Evolutionary conservation across 495 filamentous ascomycete genomes (phyloP).

Genomic region (Neurospora sp.): DNA sequence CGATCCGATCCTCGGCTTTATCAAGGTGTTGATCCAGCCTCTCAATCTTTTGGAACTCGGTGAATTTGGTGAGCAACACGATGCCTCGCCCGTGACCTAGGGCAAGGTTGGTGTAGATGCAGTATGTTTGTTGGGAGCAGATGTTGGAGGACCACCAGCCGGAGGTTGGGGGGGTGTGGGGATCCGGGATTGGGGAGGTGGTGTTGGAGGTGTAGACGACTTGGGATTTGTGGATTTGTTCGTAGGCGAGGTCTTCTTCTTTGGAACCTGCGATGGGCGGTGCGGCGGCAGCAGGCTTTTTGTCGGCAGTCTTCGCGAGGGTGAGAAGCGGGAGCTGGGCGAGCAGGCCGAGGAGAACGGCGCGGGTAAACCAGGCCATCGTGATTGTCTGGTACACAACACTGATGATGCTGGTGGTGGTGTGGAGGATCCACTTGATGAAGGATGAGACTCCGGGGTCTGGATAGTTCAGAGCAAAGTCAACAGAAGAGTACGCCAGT

Average conservation of each 20-base stretch:
- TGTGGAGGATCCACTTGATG: no score
- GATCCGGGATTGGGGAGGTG: background rate
- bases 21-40: background rate
- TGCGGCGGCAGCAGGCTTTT: no score
- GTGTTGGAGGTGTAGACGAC: conserved; percentile 15
- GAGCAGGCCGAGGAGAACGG: conserved; percentile 12
- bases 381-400: background rate
- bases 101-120: conserved; percentile 24
- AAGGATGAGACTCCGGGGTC: background rate
- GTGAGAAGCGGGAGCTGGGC: background rate
- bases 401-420: no score
- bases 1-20: no score
- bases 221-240: conserved; percentile 16
- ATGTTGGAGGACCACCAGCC: conserved; percentile 21
- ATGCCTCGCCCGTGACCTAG: conserved; percentile 19
- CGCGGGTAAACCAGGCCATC: conserved; percentile 15
- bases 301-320: no score
- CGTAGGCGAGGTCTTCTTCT: conserved; percentile 16
- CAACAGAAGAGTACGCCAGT: no score
- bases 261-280: conserved; percentile 1
- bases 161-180: conserved; percentile 6
- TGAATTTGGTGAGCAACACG: conserved; percentile 14
- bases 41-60: conserved; percentile 13
- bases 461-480: no score
- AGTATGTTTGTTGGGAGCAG: conserved; percentile 19